Percentiles rank a stretch among this genome's conserved stretches.
phyloP scores from a whole-genome alignment of 2,329 filamentous ascomycete species.

The Tolypocladium sp. region DNA sequence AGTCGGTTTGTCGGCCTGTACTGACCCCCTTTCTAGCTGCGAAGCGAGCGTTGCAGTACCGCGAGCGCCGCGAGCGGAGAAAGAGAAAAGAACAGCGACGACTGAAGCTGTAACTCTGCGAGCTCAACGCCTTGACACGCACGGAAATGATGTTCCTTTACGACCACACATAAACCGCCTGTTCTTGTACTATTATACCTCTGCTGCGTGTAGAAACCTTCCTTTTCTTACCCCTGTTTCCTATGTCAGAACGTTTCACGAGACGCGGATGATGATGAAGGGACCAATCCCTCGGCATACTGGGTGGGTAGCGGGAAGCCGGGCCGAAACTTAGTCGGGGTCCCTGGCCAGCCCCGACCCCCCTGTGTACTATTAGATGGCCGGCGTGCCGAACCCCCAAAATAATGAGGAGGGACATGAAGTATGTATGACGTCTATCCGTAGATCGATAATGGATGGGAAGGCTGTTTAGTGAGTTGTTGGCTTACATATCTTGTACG shows the following conservation, averaged over 20 bases:
- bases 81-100: conserved; percentile 28
- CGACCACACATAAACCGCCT: background rate
- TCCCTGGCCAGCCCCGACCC: background rate
- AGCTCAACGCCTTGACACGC: background rate
- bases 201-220: background rate
- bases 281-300: background rate
- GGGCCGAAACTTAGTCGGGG: background rate
- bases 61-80: conserved; percentile 25
- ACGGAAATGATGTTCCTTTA: conserved; percentile 5
- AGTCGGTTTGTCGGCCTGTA: background rate
- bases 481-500: background rate
- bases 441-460: background rate
- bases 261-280: background rate
- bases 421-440: background rate
- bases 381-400: background rate
- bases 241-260: background rate
- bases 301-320: background rate
- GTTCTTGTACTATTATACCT: background rate
- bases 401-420: background rate
- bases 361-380: background rate
- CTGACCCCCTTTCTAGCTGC: conserved; percentile 13
- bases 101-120: conserved; percentile 19
- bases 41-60: conserved; percentile 25
- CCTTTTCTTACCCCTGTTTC: background rate
- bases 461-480: background rate